Base-by-base conservation (phyloP, 345 rosid species). In the Hibiscus trionum region DNA sequence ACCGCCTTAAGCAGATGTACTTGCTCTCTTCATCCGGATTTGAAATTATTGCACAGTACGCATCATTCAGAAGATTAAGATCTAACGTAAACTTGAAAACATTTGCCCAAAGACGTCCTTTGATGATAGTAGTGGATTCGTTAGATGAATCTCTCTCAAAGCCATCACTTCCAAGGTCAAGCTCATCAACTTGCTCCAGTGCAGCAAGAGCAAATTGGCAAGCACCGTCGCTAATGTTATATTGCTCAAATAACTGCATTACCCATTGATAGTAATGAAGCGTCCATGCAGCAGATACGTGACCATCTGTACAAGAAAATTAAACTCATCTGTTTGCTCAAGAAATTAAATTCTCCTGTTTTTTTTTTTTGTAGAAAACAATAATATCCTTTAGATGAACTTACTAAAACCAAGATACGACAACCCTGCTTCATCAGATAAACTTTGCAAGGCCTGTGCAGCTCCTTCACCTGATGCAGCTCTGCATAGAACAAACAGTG, bases 1-100 rank as follows among this genome's bases (percentile, higher is more conserved):
- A 89, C 72, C 97, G 96, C 86, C 97, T 89, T 84, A 90, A 79
- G 85, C 99, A 95, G 74, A 92, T 92, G 73, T 84, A 83, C 79
- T 92, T 95, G 90, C 87, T 92, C 73, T 95, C 99, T 79, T 92
- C 99, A 59, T 95, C 97, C 58, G 99, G 99, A 86, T 95, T 95
- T 73, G 99, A 92, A 76, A 95, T 85, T 77, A 95, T 88, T 56
- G 99, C 93, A 83, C 99, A 95, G 77, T 92, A 92, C 65, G 99
- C 97, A 83, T 95, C 97, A 65, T 85, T 83, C 63, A 90, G 81
- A 76, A 85, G 90, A 81, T 88, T 86, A 72, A 92, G 89, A 85
- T 95, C 99, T 77, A 95, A 83, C 71, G 90, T 78, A 77, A 92
- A 92, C 88, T 88, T 95, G 86, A 95, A 95, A 66, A 95, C 82